A percentile compares a stretch with the other conserved stretches of the same genome.
Conservation (phyloP, 345 rosid genomes). For the Pistacia atlantica region DNA sequence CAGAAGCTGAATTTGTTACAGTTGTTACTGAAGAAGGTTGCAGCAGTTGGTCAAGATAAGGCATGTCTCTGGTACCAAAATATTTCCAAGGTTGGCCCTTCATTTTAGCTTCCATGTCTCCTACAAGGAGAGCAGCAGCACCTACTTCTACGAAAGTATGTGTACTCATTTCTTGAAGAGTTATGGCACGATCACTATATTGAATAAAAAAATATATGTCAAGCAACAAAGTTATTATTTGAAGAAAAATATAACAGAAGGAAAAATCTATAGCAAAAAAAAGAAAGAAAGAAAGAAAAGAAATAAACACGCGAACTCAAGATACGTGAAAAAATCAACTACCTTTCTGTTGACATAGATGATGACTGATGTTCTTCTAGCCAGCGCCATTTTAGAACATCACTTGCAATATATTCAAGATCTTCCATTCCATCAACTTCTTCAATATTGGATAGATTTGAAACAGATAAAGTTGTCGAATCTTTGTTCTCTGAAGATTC, state of each 20-base stretch:
- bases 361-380: slow-evolving; percentile 64
- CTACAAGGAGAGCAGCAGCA: slow-evolving; percentile 93
- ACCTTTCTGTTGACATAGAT: slow-evolving; percentile 71
- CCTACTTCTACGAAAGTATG: slow-evolving; percentile 90
- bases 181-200: slow-evolving; percentile 59
- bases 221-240: slow-evolving; percentile 11
- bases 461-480: slow-evolving; percentile 50
- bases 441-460: slow-evolving; percentile 68
- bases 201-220: slow-evolving; percentile 1
- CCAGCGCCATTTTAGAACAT: slow-evolving; percentile 91
- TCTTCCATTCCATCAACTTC: slow-evolving; percentile 62
- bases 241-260: slow-evolving; percentile 2
- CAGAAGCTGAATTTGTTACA: slow-evolving; percentile 71
- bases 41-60: slow-evolving; percentile 88
- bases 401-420: slow-evolving; percentile 69
- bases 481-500: slow-evolving; percentile 78
- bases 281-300: not conserved
- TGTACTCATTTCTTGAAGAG: slow-evolving; percentile 67
- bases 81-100: slow-evolving; percentile 91
- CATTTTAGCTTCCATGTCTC: slow-evolving; percentile 93
- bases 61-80: slow-evolving; percentile 91
- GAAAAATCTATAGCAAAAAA: slow-evolving; percentile 14
- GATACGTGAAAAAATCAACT: slow-evolving; percentile 20
- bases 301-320: not conserved
- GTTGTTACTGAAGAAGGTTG: slow-evolving; percentile 86